Conservation (phyloP, 2,329 filamentous ascomycete species). For the Aspergillus fumigatiaffinis region DNA sequence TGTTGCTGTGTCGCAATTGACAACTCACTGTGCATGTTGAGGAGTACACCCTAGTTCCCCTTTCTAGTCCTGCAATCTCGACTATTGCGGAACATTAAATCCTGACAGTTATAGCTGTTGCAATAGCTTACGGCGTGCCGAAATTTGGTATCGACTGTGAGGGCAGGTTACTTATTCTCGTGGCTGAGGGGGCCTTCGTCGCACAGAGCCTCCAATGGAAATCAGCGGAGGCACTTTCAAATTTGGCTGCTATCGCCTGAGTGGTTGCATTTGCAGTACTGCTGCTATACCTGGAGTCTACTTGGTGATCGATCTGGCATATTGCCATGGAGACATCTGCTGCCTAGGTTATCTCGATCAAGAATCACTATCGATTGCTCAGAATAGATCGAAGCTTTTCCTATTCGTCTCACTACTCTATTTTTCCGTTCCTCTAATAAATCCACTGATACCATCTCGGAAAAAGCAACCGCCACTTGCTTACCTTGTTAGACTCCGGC, state of each 20-base stretch:
- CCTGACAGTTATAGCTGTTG: too few species aligned
- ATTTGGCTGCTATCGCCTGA: neutral
- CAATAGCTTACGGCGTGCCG: too few species aligned
- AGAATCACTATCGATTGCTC: neutral
- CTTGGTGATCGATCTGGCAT: neutral
- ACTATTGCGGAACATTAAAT: too few species aligned
- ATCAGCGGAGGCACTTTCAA: too few species aligned
- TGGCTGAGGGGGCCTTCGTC: neutral
- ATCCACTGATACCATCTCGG: neutral
- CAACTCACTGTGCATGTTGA: neutral
- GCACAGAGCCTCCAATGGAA: neutral
- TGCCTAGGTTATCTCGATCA: neutral
- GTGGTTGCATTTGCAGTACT: neutral
- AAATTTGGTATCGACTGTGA: too few species aligned
- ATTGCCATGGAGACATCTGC: neutral
- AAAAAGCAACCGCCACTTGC: neutral
- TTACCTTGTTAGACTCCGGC: neutral
- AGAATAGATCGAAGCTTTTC: neutral
- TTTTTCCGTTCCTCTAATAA: neutral
- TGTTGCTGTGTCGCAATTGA: neutral
- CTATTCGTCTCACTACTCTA: neutral
- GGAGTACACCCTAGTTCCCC: neutral
- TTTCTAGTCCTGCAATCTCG: too few species aligned
- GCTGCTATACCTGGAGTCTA: neutral
- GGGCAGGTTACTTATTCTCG: too few species aligned